Evolutionary conservation across 2,329 filamentous ascomycete species (phyloP), one percentile per base, ranked within the genome.

Genomic region (Nemania sp.): DNA sequence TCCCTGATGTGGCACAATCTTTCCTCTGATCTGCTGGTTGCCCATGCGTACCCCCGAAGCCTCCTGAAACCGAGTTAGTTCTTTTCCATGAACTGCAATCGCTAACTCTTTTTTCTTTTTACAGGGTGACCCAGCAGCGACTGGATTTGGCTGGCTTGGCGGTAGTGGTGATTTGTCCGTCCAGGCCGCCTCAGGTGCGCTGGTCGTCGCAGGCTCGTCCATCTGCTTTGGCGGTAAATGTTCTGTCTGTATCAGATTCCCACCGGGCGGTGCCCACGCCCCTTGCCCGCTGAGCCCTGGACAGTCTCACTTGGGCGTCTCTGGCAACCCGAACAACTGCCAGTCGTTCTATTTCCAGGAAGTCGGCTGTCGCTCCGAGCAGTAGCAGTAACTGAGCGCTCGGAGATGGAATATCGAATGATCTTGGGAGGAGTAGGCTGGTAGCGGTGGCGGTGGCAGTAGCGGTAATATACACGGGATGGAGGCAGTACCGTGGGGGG

Each of bases 81-180:
- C n/a, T n/a, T n/a, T n/a, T n/a, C n/a, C n/a, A n/a, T n/a, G n/a
- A n/a, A n/a, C n/a, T n/a, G n/a, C n/a, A n/a, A n/a, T n/a, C n/a
- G n/a, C n/a, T n/a, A n/a, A n/a, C n/a, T n/a, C n/a, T n/a, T n/a
- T n/a, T n/a, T n/a, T n/a, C n/a, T n/a, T n/a, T n/a, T n/a, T n/a
- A n/a, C n/a, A n/a, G n/a, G n/a, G 53, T 8, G 28, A 48, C 15
- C 49, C 53, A n/a, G n/a, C 48, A 9, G 30, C 30, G 5, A 52
- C 53, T 6, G 53, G 53, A 15, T 56, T 56, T 15, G 53, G 53
- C 20, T 56, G 53, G 53, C 53, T 56, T n/a, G 53, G 53, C 33
- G 53, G 53, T 26, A 12, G 31, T 9, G 54, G 54, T 12, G 54
- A 53, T 26, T 28, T 56, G 17, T 44, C 54, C 2, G 54, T 49